These are phyloP conservation scores for Lipomyces yamanashiensis DNA, from an alignment of 805 yeast species.

Conservation along the genomic window DNA sequence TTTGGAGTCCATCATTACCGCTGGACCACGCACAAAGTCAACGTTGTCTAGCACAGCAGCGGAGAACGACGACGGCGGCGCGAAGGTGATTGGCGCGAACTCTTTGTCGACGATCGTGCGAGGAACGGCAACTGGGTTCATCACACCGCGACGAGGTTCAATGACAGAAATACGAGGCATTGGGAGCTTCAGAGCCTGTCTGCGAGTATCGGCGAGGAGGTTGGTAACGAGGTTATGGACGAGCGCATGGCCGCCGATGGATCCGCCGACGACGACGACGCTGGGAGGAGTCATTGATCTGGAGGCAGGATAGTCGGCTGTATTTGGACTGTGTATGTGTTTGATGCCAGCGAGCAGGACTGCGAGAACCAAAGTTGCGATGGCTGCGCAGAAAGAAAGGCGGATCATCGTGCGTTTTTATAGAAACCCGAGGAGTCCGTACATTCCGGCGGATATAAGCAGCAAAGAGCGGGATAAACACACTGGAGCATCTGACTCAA, in stretches of 20 bases:
- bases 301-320: background rate
- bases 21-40: constrained; percentile 16
- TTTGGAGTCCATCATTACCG: background rate
- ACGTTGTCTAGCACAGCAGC: constrained; percentile 18
- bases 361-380: background rate
- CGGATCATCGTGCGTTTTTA: background rate
- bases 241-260: constrained; percentile 23
- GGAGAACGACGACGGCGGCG: constrained; percentile 15
- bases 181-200: constrained; percentile 4
- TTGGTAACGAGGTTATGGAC: constrained; percentile 10
- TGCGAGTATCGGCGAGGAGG: constrained; percentile 1
- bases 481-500: too few relatives aligned
- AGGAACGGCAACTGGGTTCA: constrained; percentile 21
- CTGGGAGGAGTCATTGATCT: constrained; percentile 6
- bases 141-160: constrained; percentile 26
- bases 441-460: background rate
- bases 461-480: too few relatives aligned
- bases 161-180: constrained; percentile 23
- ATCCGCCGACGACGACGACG: constrained; percentile 29
- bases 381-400: background rate
- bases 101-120: constrained; percentile 14
- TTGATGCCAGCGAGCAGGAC: background rate
- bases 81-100: constrained; percentile 18
- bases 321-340: background rate
- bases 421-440: background rate